Evolutionary conservation across 2,329 filamentous ascomycete species (phyloP), one percentile per base, ranked within the genome.

Genomic region (Pyrenophora seminiperda): DNA sequence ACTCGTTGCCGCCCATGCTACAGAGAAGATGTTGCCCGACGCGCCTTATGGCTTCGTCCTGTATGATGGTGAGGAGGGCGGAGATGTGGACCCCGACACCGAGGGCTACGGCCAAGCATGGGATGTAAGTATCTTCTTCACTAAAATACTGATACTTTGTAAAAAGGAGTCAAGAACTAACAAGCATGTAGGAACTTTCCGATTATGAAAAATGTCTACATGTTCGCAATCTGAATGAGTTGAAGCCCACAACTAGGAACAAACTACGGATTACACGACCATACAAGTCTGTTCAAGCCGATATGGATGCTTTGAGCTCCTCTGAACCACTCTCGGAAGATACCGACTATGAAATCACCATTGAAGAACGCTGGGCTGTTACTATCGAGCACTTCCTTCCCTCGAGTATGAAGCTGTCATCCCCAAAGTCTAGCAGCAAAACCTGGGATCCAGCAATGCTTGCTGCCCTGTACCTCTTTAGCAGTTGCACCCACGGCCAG

Each of bases 161-260:
- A 5, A 22, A 10, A 7, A 1, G 1, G 15, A 7, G 5, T 5
- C 3, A 10, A 11, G 17, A 5, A 33, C 4, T 7, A 10, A 4
- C 7, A 13, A 29, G 24, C 1, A 5, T 1, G 3, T 7, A 52
- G 53, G 44, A 48, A 5, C 40, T 55, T 3, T 44, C 45, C 10
- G 56, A 59, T 9, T 31, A 18, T 15, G 56, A 59, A 14, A 59
- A 53, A 22, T 44, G 45, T 24, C 32, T 44, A 0, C 56, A 59
- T n/a, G 46, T 59, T 4, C n/a, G 9, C 30, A 53, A 46, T 5
- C 32, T 59, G 4, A 41, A 36, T 3, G 24, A 32, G n/a, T 13
- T 11, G n/a, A 55, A 57, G 15, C 54, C 56, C 0, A 14, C 19
- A 2, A 42, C 30, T 1, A 34, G 56, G 2, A 59, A 59, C 14